phyloP scores from a whole-genome alignment of 768 basidiomycete species.

The Tylopilus cervinicoccineus region DNA sequence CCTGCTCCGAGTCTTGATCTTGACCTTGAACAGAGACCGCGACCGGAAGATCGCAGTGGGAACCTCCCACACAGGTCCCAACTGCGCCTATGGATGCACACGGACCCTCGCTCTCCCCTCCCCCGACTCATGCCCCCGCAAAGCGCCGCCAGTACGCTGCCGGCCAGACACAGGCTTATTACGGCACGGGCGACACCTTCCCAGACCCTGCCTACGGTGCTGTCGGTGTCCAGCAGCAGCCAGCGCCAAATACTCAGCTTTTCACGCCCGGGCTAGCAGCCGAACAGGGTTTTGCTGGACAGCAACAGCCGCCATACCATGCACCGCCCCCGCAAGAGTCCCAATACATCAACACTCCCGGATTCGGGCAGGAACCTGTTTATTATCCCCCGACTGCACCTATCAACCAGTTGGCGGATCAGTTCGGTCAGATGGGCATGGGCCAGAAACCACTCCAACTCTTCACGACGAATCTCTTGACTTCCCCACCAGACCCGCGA shows the following conservation, averaged over 20 bases:
- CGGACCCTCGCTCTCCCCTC: constrained; percentile 42
- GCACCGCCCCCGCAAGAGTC: constrained; percentile 40
- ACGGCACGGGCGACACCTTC: constrained; percentile 45
- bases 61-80: constrained; percentile 51
- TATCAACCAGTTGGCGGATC: constrained; percentile 67
- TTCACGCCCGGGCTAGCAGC: constrained; percentile 82
- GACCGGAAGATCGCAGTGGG: constrained; percentile 87
- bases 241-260: constrained; percentile 47
- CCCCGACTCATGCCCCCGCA: constrained; percentile 39
- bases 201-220: constrained; percentile 45
- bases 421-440: constrained; percentile 89
- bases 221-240: constrained; percentile 35
- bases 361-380: constrained; percentile 40
- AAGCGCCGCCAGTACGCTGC: constrained; percentile 93
- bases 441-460: constrained; percentile 76
- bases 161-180: constrained; percentile 90
- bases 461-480: constrained; percentile 88
- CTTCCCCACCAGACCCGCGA: constrained; percentile 86
- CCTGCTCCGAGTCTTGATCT: constrained; percentile 8
- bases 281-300: constrained; percentile 63
- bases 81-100: constrained; percentile 37
- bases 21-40: constrained; percentile 60
- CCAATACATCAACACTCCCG: constrained; percentile 44
- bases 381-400: constrained; percentile 37
- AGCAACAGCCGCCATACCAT: constrained; percentile 55